These are phyloP conservation scores for Colletotrichum lupini DNA, from an alignment of 2,329 filamentous ascomycete genomes.

Conservation along the genomic window DNA sequence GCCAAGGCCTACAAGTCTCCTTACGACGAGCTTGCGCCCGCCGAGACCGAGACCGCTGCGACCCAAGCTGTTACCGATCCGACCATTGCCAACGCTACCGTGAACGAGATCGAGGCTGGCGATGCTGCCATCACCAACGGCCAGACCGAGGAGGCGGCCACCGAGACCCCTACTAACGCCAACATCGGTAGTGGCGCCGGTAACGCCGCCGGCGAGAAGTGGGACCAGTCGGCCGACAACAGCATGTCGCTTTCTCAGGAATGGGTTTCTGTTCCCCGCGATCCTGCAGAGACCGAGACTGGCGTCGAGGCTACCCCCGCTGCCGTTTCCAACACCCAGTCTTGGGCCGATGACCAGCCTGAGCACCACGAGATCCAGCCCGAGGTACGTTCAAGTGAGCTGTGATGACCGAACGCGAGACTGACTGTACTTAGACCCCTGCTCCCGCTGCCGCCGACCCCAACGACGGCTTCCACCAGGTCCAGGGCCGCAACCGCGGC, in stretches of 20 bases:
- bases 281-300: slow-evolving; percentile 79
- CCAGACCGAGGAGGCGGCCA: slow-evolving; percentile 50
- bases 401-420: background rate
- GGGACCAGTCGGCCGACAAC: slow-evolving; percentile 65
- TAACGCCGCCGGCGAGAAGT: slow-evolving; percentile 73
- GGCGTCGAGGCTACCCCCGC: slow-evolving; percentile 71
- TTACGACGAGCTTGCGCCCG: slow-evolving; percentile 40
- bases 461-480: slow-evolving; percentile 79
- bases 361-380: slow-evolving; percentile 70
- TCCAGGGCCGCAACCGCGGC: slow-evolving; percentile 69
- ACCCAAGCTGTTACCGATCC: slow-evolving; percentile 66
- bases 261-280: slow-evolving; percentile 73
- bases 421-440: slow-evolving; percentile 34
- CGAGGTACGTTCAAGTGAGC: slow-evolving; percentile 51
- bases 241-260: slow-evolving; percentile 65
- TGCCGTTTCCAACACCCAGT: slow-evolving; percentile 66
- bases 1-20: slow-evolving; percentile 64
- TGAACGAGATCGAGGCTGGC: slow-evolving; percentile 73
- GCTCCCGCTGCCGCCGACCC: slow-evolving; percentile 52
- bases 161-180: slow-evolving; percentile 60
- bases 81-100: slow-evolving; percentile 72
- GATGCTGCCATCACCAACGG: slow-evolving; percentile 56
- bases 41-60: slow-evolving; percentile 37
- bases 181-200: slow-evolving; percentile 63
- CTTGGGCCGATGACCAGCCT: slow-evolving; percentile 86